Evolutionary conservation across 129 eudicot genomes (phyloP).

Genomic region (Saussurea involucrata): DNA sequence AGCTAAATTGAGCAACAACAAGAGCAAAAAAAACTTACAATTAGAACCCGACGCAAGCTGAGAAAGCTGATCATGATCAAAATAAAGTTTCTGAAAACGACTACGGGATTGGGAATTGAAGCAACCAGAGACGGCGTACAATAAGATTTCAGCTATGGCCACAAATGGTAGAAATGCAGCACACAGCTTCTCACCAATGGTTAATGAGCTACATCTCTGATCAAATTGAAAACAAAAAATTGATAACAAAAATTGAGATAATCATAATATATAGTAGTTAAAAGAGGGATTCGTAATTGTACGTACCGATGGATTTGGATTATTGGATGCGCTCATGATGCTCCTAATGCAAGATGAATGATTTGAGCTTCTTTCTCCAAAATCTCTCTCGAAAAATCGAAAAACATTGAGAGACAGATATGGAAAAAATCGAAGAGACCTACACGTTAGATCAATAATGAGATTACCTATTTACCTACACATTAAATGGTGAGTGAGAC

Average conservation of each 20-base stretch:
- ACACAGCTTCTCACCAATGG: constrained; percentile 47
- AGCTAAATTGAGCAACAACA: background rate
- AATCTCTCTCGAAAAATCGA: background rate
- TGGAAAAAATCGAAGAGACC: background rate
- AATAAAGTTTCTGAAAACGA: constrained; percentile 25
- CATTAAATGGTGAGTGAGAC: too few relatives aligned
- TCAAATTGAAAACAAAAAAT: constrained; percentile 4
- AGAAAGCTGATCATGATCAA: constrained; percentile 33
- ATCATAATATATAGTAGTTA: background rate
- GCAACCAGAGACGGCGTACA: constrained; percentile 48
- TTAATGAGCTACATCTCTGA: constrained; percentile 51
- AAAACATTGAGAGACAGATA: background rate
- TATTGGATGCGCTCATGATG: constrained; percentile 19
- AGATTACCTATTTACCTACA: too few relatives aligned
- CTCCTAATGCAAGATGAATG: constrained; percentile 9
- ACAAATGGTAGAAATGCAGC: constrained; percentile 56
- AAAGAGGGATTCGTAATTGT: background rate
- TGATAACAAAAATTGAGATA: background rate
- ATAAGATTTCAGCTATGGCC: constrained; percentile 42
- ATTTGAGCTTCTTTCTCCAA: background rate
- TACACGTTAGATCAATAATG: background rate
- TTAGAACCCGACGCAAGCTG: constrained; percentile 54
- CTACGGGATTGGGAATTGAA: constrained; percentile 15
- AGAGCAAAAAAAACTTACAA: constrained; percentile 32
- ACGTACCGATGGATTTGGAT: constrained; percentile 29